These are phyloP conservation scores for Orbilia javanica DNA, from an alignment of 2,329 filamentous ascomycete species.

Conservation along the genomic window DNA sequence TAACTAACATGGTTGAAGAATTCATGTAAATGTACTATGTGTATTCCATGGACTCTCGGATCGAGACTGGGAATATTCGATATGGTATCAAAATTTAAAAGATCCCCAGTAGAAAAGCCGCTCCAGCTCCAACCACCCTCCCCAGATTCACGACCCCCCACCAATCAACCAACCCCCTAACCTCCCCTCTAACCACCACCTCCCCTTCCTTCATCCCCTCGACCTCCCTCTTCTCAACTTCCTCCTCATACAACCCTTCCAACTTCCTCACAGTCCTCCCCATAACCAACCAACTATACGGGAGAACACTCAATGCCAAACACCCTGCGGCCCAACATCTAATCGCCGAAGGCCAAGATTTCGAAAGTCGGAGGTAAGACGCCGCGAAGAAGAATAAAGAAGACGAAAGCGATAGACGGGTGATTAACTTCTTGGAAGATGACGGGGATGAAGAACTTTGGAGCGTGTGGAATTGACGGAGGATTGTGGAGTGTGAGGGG, in stretches of 20 bases:
- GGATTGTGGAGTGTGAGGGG: slow-evolving; percentile 33
- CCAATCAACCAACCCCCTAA: slow-evolving; percentile 44
- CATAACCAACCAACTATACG: slow-evolving; percentile 35
- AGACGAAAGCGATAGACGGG: not conserved
- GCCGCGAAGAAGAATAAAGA: slow-evolving; percentile 15
- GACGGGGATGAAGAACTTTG: too few species aligned
- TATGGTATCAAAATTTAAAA: too few species aligned
- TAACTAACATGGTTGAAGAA: too few species aligned
- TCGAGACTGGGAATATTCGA: too few species aligned
- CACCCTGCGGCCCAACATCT: slow-evolving; percentile 15
- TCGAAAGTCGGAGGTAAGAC: not conserved
- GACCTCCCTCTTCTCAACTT: slow-evolving; percentile 11
- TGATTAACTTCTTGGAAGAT: not conserved
- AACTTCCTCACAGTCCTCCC: slow-evolving; percentile 35
- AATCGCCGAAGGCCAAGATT: not conserved
- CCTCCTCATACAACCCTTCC: slow-evolving; percentile 32
- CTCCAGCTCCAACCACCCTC: slow-evolving; percentile 16
- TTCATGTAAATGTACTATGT: too few species aligned
- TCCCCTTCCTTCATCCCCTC: not conserved
- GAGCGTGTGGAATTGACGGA: slow-evolving; percentile 32
- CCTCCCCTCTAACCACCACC: slow-evolving; percentile 43
- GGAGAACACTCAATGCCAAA: slow-evolving; percentile 4
- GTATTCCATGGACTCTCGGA: too few species aligned
- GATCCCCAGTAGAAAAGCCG: slow-evolving; percentile 20
- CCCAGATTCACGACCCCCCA: slow-evolving; percentile 48